Evolutionary conservation across 371 early-diverging fungal genomes (phyloP), one percentile per base, ranked within the genome.

Genomic region (Mortierella sp.): DNA sequence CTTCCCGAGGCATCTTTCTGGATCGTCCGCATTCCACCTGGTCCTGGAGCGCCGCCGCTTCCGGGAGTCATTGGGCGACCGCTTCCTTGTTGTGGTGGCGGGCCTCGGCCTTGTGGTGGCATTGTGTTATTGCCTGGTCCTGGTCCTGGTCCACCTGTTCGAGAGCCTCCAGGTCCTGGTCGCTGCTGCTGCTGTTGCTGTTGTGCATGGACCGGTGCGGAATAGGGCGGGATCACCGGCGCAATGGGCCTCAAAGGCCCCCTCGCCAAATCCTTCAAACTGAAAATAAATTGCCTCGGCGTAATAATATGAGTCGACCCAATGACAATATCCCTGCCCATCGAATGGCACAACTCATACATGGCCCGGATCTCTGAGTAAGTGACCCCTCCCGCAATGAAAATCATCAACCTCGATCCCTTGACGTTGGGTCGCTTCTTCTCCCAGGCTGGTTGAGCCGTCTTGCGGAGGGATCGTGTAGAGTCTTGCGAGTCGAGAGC

Each of bases 301-400:
- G 96, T 96, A 60, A 95, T 90, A 24, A 96, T 89, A 79, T 95
- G 93, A 4, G 96, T 96, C 21, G 96, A 95, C 11, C 97, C 98
- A 79, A 98, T 94, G 80, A 96, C 89, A 2, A 98, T 92, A 70
- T 98, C 97, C 32, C 96, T 91, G 44, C 93, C 92, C 81, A 88
- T 89, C 14, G 92, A 90, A 44, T 92, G 90, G 35, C 93, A 88
- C 11, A 98, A 83, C 76, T 98, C 98, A 85, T 98, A 97, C 21
- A 93, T 92, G 5, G 95, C 87, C 44, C 99, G 93, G 72, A 98
- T 94, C 86, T 99, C 99, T 21, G 97, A 95, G 63, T 95, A 95
- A 8, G 99, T 97, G 71, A 97, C 88, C 21, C 99, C 99, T 38
- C 99, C 99, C 18, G 97, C 94, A 63, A 97, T 91, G 82, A 98